Evolutionary conservation across 2,329 filamentous ascomycete species (phyloP).

Genomic region (Colletotrichum sansevieriae): DNA sequence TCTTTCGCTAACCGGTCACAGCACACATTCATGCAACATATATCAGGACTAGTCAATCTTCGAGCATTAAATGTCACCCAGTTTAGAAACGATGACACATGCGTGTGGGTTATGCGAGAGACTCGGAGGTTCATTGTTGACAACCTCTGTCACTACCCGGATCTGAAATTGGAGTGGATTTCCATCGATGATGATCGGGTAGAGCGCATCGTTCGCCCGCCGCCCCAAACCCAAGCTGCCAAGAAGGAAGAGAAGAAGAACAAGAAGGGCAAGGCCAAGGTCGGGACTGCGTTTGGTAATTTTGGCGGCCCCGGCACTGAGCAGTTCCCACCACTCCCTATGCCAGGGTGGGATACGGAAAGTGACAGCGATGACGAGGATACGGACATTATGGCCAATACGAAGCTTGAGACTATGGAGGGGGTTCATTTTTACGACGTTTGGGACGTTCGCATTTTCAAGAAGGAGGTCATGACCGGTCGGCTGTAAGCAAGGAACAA

Average conservation of each 20-base stretch:
- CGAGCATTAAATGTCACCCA: constrained; percentile 68
- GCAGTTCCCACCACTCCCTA: constrained; percentile 47
- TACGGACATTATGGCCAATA: constrained; percentile 38
- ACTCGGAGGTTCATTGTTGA: constrained; percentile 71
- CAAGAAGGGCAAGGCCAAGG: constrained; percentile 44
- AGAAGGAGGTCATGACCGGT: constrained; percentile 66
- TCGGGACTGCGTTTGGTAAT: constrained; percentile 12
- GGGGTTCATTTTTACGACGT: constrained; percentile 59
- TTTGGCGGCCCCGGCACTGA: constrained; percentile 38
- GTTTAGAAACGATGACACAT: constrained; percentile 69
- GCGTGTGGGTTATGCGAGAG: constrained; percentile 68
- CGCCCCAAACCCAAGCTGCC: constrained; percentile 47
- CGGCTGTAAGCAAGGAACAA: constrained; percentile 49
- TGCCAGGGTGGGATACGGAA: constrained; percentile 46
- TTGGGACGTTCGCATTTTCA: constrained; percentile 66
- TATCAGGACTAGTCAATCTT: constrained; percentile 61
- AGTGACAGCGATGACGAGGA: constrained; percentile 53
- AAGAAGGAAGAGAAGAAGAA: constrained; percentile 46
- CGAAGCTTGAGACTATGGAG: constrained; percentile 56
- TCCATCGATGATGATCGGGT: constrained; percentile 65
- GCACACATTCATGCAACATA: constrained; percentile 70
- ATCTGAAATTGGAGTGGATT: constrained; percentile 70
- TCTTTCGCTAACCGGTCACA: constrained; percentile 47
- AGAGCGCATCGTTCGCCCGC: constrained; percentile 61
- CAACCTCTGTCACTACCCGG: constrained; percentile 66